Conservation (phyloP, 495 filamentous ascomycete genomes). For the Penicillium simplicissimum region DNA sequence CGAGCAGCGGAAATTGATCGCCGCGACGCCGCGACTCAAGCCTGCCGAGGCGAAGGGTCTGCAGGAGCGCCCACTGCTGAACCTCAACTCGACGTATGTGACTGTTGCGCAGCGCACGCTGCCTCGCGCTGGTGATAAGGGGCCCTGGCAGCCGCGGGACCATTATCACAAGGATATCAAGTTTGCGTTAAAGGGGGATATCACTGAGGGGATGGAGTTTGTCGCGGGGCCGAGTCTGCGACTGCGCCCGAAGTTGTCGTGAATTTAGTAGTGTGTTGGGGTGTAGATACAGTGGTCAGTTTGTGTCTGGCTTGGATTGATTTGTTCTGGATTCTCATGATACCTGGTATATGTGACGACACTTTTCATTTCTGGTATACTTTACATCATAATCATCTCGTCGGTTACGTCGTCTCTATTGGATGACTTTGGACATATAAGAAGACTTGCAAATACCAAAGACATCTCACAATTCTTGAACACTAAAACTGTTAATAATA, state of each 20-base stretch:
- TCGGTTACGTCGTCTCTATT: neutral
- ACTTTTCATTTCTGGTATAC: neutral
- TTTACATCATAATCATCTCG: constrained; percentile 4
- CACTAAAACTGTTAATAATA: neutral
- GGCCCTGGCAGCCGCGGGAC: constrained; percentile 55
- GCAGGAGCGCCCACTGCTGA: constrained; percentile 40
- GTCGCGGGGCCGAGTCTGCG: constrained; percentile 28
- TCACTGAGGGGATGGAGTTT: constrained; percentile 41
- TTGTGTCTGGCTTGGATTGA: neutral
- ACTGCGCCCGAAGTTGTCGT: constrained; percentile 26
- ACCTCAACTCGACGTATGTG: constrained; percentile 56
- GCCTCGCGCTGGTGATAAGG: constrained; percentile 48
- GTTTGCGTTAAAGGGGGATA: constrained; percentile 49
- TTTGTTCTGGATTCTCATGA: constrained; percentile 7
- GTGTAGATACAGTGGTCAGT: neutral
- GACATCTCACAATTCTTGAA: neutral
- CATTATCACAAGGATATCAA: constrained; percentile 57
- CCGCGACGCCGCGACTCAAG: constrained; percentile 42
- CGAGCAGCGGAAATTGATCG: constrained; percentile 37
- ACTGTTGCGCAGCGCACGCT: constrained; percentile 36
- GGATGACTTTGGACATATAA: neutral
- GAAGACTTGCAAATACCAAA: neutral
- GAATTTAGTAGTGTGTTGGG: neutral
- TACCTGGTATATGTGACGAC: constrained; percentile 8
- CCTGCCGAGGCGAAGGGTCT: constrained; percentile 31